These are phyloP conservation scores for Boletus edulis DNA, from an alignment of 768 basidiomycete species.

Conservation along the genomic window DNA sequence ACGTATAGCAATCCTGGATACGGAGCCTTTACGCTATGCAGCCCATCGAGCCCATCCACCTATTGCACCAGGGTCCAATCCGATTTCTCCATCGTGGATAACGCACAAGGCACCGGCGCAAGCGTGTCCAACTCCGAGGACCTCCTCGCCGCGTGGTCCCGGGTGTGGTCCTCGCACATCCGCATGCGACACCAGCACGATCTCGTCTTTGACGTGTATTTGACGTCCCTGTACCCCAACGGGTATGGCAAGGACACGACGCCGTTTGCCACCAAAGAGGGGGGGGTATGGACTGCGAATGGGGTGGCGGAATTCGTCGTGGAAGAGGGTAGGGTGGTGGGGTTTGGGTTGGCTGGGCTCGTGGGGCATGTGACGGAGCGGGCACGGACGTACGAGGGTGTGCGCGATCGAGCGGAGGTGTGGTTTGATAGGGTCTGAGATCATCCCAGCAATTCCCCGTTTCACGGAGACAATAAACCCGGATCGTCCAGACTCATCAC, in stretches of 20 bases:
- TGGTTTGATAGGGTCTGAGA: slow-evolving; percentile 28
- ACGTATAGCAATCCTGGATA: slow-evolving; percentile 39
- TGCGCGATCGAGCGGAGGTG: slow-evolving; percentile 29
- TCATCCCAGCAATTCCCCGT: too few relatives aligned
- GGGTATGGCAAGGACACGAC: slow-evolving; percentile 38
- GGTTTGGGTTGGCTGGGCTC: slow-evolving; percentile 26
- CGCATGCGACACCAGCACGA: slow-evolving; percentile 26
- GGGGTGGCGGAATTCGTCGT: slow-evolving; percentile 23
- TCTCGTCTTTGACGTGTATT: slow-evolving; percentile 17
- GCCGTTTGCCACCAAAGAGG: slow-evolving; percentile 26
- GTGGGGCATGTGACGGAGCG: slow-evolving; percentile 17
- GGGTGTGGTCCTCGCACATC: slow-evolving; percentile 37
- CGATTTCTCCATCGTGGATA: slow-evolving; percentile 30
- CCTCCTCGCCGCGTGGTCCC: slow-evolving; percentile 34
- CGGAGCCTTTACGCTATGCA: slow-evolving; percentile 37
- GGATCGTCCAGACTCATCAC: too few relatives aligned
- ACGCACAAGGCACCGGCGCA: neutral
- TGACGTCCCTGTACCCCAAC: slow-evolving; percentile 32
- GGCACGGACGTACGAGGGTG: slow-evolving; percentile 14
- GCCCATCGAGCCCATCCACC: slow-evolving; percentile 20
- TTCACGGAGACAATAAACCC: too few relatives aligned
- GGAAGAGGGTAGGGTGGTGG: slow-evolving; percentile 26
- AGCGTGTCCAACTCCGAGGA: neutral
- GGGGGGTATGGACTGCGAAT: neutral
- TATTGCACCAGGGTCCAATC: slow-evolving; percentile 25